A percentile compares a stretch with the other conserved stretches of the same genome.
Evolutionary conservation across 176 grass and related monocot genomes (phyloP).

Genomic region (Bolboschoenus planiculmis): DNA sequence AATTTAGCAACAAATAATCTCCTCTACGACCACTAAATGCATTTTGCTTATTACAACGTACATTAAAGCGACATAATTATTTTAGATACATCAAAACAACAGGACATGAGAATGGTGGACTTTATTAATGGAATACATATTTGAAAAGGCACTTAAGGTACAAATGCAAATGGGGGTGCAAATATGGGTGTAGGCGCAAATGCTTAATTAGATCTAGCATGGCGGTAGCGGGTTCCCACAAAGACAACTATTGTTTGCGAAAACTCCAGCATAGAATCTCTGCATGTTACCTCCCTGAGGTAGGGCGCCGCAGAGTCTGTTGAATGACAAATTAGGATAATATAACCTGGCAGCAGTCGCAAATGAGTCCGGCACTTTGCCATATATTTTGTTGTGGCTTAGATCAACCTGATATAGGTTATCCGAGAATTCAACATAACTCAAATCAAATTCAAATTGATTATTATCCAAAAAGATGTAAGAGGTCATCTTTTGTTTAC

Average conservation of each 20-base stretch:
- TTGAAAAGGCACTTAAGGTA: neutral
- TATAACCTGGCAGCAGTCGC: neutral
- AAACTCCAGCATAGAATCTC: too few relatives aligned
- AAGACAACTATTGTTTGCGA: neutral
- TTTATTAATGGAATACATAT: neutral
- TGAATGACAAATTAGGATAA: conserved; percentile 1
- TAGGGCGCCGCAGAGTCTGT: conserved; percentile 14
- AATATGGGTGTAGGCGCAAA: too few relatives aligned
- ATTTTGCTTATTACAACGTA: too few relatives aligned
- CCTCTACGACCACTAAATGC: too few relatives aligned
- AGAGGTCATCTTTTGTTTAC: neutral
- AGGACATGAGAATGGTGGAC: neutral
- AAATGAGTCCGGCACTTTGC: conserved; percentile 2
- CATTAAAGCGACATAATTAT: neutral
- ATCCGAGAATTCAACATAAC: neutral
- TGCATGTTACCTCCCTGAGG: too few relatives aligned
- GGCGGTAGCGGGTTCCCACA: neutral
- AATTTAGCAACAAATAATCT: too few relatives aligned
- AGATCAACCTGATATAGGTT: neutral
- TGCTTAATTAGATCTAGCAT: too few relatives aligned
- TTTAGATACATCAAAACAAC: neutral
- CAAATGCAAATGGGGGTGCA: neutral
- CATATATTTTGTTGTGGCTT: conserved; percentile 11
- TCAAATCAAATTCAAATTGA: neutral
- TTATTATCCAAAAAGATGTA: too few relatives aligned